These are phyloP conservation scores for Mucor irregularis DNA, from an alignment of 371 early-diverging fungal genomes.

Conservation along the genomic window DNA sequence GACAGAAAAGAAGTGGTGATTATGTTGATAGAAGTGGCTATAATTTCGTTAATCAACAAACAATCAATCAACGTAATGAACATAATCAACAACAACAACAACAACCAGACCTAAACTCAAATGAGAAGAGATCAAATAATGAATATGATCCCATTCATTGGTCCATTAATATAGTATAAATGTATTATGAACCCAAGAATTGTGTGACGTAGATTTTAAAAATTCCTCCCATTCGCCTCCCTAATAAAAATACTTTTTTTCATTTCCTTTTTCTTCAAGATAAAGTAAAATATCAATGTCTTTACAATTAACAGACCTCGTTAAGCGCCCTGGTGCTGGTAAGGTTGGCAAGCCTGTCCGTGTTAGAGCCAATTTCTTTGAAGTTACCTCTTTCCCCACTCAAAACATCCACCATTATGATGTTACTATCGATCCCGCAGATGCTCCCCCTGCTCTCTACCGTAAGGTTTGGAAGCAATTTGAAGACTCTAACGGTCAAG, in stretches of 20 bases:
- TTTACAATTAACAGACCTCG: constrained; percentile 37
- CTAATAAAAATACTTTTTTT: background rate
- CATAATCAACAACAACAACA: too few relatives aligned
- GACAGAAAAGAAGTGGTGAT: too few relatives aligned
- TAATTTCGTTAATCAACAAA: too few relatives aligned
- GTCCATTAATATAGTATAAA: background rate
- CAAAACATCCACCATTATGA: constrained; percentile 48
- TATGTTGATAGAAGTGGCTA: too few relatives aligned
- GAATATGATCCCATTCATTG: background rate
- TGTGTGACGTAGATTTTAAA: too few relatives aligned
- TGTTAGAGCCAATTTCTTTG: constrained; percentile 47
- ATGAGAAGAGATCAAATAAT: background rate
- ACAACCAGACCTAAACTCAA: too few relatives aligned
- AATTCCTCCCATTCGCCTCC: background rate
- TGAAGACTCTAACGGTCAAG: constrained; percentile 32
- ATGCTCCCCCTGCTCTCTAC: constrained; percentile 42
- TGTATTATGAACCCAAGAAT: too few relatives aligned
- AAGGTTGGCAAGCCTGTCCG: constrained; percentile 30
- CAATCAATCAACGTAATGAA: too few relatives aligned
- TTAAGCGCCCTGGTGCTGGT: constrained; percentile 35
- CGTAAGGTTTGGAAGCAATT: constrained; percentile 51
- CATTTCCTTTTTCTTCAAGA: constrained; percentile 3
- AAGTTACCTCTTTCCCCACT: constrained; percentile 41
- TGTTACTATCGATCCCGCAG: constrained; percentile 40
- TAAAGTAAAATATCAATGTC: constrained; percentile 19